Evolutionary conservation across 345 rosid species (phyloP).

Genomic region (Eucalyptus sp.): DNA sequence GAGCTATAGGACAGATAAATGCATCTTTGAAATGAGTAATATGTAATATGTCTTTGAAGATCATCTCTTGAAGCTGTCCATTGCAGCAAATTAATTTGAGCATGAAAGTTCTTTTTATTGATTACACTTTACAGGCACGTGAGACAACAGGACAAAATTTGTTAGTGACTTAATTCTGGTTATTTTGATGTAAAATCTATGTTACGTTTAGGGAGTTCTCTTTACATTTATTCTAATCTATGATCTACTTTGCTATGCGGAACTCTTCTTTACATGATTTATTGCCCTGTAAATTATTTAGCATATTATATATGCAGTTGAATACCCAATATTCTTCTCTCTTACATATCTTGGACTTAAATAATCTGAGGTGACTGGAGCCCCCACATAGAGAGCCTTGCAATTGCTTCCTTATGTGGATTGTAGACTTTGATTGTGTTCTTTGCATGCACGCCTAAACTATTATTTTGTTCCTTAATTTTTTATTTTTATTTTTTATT

Average conservation of each 20-base stretch:
- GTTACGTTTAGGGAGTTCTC: neutral
- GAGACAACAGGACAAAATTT: neutral
- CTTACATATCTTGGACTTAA: neutral
- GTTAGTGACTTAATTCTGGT: neutral
- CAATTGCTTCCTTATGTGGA: neutral
- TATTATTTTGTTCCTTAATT: neutral
- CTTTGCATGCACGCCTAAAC: neutral
- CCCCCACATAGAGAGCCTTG: neutral
- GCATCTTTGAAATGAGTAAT: neutral
- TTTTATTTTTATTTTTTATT: too few species aligned
- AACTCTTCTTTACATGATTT: neutral
- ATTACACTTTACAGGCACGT: neutral
- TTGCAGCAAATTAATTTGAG: neutral
- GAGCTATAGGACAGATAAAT: neutral
- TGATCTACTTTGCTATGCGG: neutral
- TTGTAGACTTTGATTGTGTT: neutral
- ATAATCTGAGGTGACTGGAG: neutral
- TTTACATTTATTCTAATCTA: neutral
- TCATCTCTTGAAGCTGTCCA: neutral
- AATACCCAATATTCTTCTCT: neutral
- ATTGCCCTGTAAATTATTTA: neutral
- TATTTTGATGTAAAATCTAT: neutral
- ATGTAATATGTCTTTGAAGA: neutral
- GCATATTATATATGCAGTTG: neutral
- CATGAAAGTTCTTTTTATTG: neutral